phyloP scores from a whole-genome alignment of 2,329 filamentous ascomycete genomes.

The Sordariomycetes sp. region DNA sequence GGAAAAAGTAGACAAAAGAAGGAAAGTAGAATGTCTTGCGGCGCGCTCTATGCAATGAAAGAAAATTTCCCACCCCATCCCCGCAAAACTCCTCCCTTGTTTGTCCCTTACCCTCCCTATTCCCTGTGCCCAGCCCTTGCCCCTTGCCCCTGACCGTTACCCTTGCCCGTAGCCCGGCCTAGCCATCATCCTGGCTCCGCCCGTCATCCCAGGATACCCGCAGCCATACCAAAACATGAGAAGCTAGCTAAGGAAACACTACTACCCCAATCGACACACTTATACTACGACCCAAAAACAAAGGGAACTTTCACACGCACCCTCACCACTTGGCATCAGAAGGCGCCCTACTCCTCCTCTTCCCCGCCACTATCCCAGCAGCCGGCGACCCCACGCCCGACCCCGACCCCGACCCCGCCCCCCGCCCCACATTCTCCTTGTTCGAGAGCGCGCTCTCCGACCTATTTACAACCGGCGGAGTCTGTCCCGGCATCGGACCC shows the following conservation, averaged over 20 bases:
- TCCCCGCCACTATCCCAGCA: neutral
- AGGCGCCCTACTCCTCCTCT: conserved; percentile 3
- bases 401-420: neutral
- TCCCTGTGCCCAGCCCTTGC: neutral
- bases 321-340: conserved; percentile 3
- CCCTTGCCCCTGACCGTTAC: neutral
- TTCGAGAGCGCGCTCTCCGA: conserved; percentile 24
- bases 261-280: neutral
- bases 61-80: neutral
- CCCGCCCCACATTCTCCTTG: conserved; percentile 19
- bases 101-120: neutral
- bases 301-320: neutral
- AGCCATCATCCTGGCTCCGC: too few species aligned
- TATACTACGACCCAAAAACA: neutral
- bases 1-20: neutral
- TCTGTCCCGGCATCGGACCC: conserved; percentile 11
- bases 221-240: too few species aligned
- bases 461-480: conserved; percentile 12
- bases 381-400: conserved; percentile 1
- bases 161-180: neutral
- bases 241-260: neutral
- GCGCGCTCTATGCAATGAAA: neutral
- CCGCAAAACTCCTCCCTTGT: neutral
- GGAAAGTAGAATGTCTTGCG: neutral
- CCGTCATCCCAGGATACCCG: too few species aligned